phyloP scores from a whole-genome alignment of 2,329 filamentous ascomycete genomes.

The Monosporascus sp. region DNA sequence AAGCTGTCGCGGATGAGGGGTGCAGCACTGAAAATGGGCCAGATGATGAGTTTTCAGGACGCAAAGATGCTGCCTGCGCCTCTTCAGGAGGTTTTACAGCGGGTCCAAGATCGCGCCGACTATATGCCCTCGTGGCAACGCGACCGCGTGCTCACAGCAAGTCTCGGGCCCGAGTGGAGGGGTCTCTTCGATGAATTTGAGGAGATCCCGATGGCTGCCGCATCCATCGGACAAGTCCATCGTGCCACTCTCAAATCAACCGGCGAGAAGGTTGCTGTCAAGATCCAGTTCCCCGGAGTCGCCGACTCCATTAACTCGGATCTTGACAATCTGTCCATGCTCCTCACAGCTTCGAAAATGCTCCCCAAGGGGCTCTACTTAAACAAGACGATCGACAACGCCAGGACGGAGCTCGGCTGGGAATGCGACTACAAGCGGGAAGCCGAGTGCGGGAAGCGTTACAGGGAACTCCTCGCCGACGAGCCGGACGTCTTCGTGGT shows the following conservation, averaged over 20 bases:
- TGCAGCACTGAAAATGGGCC: constrained; percentile 91
- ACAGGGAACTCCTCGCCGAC: constrained; percentile 69
- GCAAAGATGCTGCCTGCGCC: constrained; percentile 86
- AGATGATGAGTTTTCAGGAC: constrained; percentile 98
- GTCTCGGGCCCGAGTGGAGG: constrained; percentile 81
- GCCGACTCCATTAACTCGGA: constrained; percentile 95
- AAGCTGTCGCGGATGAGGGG: constrained; percentile 96
- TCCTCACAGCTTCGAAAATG: constrained; percentile 84
- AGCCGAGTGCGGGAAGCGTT: constrained; percentile 73
- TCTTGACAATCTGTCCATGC: constrained; percentile 84
- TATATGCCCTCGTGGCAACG: constrained; percentile 97
- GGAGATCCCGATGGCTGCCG: constrained; percentile 87
- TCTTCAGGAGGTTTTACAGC: constrained; percentile 84
- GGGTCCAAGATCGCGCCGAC: constrained; percentile 93
- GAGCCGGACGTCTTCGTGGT: constrained; percentile 73
- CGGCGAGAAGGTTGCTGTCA: constrained; percentile 78
- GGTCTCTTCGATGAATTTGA: constrained; percentile 80
- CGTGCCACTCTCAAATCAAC: constrained; percentile 73
- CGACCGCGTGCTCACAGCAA: constrained; percentile 72
- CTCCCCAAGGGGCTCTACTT: constrained; percentile 90
- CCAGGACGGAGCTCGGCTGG: constrained; percentile 86
- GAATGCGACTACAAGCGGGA: constrained; percentile 95
- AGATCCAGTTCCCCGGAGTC: constrained; percentile 96
- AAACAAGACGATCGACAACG: constrained; percentile 96
- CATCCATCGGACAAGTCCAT: constrained; percentile 96